Percentiles rank a stretch among this genome's conserved stretches.
These are phyloP conservation scores for Chaetomiaceae sp. DNA, from an alignment of 2,329 filamentous ascomycete genomes.

Conservation along the genomic window DNA sequence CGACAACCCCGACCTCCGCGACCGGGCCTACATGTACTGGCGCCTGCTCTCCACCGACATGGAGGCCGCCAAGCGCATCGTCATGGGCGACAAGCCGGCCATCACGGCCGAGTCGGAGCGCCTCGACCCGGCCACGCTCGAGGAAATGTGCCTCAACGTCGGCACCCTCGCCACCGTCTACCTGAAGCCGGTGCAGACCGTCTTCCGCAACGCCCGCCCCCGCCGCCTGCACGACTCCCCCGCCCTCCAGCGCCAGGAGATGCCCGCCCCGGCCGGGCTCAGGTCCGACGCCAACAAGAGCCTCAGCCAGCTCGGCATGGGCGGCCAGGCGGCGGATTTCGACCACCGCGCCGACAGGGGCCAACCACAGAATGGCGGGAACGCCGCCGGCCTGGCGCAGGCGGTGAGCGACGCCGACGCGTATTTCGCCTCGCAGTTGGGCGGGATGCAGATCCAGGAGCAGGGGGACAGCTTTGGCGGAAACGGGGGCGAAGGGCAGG, in stretches of 20 bases:
- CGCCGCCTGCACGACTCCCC: slow-evolving; percentile 76
- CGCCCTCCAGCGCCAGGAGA: slow-evolving; percentile 71
- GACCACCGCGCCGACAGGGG: slow-evolving; percentile 38
- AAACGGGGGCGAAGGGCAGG: slow-evolving; percentile 44
- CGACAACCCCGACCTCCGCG: slow-evolving; percentile 95
- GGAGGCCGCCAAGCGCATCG: slow-evolving; percentile 75
- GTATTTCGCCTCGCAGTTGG: slow-evolving; percentile 82
- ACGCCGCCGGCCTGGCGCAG: slow-evolving; percentile 56
- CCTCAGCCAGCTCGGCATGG: slow-evolving; percentile 54
- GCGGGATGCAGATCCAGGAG: slow-evolving; percentile 63
- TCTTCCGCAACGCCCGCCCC: slow-evolving; percentile 85
- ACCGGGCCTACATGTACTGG: slow-evolving; percentile 99
- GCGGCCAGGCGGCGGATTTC: slow-evolving; percentile 48
- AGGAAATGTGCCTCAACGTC: slow-evolving; percentile 96
- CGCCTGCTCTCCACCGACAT: slow-evolving; percentile 90
- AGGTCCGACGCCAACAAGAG: slow-evolving; percentile 53
- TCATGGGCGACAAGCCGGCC: slow-evolving; percentile 96
- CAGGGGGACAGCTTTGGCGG: slow-evolving; percentile 62
- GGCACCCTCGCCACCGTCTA: slow-evolving; percentile 96
- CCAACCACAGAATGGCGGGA: neutral
- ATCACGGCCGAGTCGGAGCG: slow-evolving; percentile 97
- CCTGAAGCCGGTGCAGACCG: slow-evolving; percentile 93
- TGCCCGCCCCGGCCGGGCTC: slow-evolving; percentile 37
- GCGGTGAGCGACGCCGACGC: slow-evolving; percentile 82
- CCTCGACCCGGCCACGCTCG: slow-evolving; percentile 81